phyloP scores from a whole-genome alignment of 352 stramenopile species.

The Globisporangium mamillatum region DNA sequence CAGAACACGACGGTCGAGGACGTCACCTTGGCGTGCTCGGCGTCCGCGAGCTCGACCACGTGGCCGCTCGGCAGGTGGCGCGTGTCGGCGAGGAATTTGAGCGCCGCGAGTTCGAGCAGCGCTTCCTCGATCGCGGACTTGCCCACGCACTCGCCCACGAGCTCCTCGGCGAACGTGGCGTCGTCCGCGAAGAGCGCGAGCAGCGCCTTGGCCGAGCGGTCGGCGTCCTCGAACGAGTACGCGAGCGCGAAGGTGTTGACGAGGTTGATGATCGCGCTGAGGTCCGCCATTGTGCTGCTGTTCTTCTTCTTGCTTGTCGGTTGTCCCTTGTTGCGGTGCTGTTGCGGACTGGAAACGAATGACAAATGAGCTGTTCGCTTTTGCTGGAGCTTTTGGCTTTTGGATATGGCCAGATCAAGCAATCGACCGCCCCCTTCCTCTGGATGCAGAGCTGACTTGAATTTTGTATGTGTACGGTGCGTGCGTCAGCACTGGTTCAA shows the following conservation, averaged over 20 bases:
- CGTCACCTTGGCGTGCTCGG: constrained; percentile 48
- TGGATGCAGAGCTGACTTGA: not conserved
- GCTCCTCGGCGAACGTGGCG: constrained; percentile 72
- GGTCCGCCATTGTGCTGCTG: constrained; percentile 49
- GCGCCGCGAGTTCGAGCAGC: constrained; percentile 59
- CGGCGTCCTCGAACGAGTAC: constrained; percentile 78
- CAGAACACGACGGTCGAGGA: constrained; percentile 78
- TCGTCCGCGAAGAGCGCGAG: constrained; percentile 71
- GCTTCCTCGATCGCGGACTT: constrained; percentile 70
- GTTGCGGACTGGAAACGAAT: not conserved
- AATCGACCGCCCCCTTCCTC: not conserved
- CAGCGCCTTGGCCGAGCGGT: constrained; percentile 64
- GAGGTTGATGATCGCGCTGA: constrained; percentile 79
- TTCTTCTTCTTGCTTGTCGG: not conserved
- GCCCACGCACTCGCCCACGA: constrained; percentile 63
- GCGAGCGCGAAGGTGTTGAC: constrained; percentile 78
- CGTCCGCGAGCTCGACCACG: constrained; percentile 63
- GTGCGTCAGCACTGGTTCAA: constrained; percentile 8
- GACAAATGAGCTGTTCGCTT: not conserved
- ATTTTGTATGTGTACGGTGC: constrained; percentile 9
- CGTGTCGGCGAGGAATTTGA: constrained; percentile 83
- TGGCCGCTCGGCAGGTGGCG: constrained; percentile 79
- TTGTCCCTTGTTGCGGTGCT: not conserved
- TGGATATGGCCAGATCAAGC: not conserved
- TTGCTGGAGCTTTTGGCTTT: not conserved